Conservation (phyloP, 2,329 filamentous ascomycete genomes). For the Penicillium sp. region DNA sequence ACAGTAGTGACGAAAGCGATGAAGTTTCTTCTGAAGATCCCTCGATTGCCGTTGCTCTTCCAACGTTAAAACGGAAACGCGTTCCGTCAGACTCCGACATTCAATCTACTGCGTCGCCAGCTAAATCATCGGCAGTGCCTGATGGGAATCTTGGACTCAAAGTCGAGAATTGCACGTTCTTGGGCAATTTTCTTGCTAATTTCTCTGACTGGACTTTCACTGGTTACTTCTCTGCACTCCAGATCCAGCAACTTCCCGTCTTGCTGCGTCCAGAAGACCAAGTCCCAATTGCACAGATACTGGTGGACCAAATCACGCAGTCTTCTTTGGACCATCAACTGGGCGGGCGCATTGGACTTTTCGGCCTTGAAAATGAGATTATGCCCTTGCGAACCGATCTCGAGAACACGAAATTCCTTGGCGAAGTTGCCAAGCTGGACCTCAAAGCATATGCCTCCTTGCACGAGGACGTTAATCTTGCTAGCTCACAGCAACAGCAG, state of each 20-base stretch:
- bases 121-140: slow-evolving; percentile 21
- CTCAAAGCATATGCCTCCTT: slow-evolving; percentile 38
- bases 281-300: slow-evolving; percentile 40
- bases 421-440: slow-evolving; percentile 35
- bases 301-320: slow-evolving; percentile 46
- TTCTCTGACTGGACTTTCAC: slow-evolving; percentile 42
- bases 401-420: slow-evolving; percentile 29
- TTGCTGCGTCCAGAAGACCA: slow-evolving; percentile 37
- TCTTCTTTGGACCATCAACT: slow-evolving; percentile 42
- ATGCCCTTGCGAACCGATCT: slow-evolving; percentile 26
- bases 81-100: slow-evolving; percentile 32
- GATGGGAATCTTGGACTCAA: slow-evolving; percentile 20
- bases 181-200: slow-evolving; percentile 40
- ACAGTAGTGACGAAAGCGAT: slow-evolving; percentile 29
- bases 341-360: slow-evolving; percentile 28
- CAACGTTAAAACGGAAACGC: slow-evolving; percentile 37
- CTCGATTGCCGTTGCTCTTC: slow-evolving; percentile 18
- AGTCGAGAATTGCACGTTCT: slow-evolving; percentile 35
- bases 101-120: slow-evolving; percentile 31
- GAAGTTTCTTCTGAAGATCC: slow-evolving; percentile 24
- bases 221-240: slow-evolving; percentile 39
- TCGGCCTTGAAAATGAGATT: slow-evolving; percentile 28
- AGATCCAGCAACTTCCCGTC: slow-evolving; percentile 32
- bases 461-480: slow-evolving; percentile 25
- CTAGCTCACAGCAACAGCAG: slow-evolving; percentile 21